Conservation (phyloP, 2,329 filamentous ascomycete genomes). For the Xylariaceae sp. region DNA sequence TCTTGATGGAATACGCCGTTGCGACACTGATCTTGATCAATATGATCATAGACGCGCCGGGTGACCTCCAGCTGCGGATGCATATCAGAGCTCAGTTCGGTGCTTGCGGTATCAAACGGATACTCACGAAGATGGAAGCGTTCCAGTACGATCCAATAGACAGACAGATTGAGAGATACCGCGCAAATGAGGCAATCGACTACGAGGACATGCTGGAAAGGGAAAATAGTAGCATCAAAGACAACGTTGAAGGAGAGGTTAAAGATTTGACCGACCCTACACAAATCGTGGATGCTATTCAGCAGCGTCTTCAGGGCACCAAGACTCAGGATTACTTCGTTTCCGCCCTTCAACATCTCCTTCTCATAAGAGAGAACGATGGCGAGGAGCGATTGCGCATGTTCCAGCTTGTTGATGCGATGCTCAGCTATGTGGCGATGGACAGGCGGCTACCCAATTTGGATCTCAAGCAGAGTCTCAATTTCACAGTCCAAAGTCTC, state of each 20-base stretch:
- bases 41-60: slow-evolving; percentile 88
- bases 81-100: slow-evolving; percentile 96
- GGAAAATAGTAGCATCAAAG: slow-evolving; percentile 86
- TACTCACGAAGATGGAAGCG: slow-evolving; percentile 93
- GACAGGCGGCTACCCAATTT: slow-evolving; percentile 91
- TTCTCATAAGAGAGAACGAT: slow-evolving; percentile 87
- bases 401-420: slow-evolving; percentile 98
- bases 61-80: slow-evolving; percentile 84
- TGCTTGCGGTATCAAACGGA: slow-evolving; percentile 89
- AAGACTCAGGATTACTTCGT: slow-evolving; percentile 93
- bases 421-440: slow-evolving; percentile 99
- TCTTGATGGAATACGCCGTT: slow-evolving; percentile 98
- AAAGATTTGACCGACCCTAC: slow-evolving; percentile 90
- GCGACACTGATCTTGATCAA: slow-evolving; percentile 93
- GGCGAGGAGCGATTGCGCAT: slow-evolving; percentile 88
- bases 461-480: slow-evolving; percentile 95
- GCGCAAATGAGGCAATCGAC: slow-evolving; percentile 92
- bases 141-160: slow-evolving; percentile 98
- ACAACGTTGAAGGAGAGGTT: slow-evolving; percentile 77
- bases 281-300: slow-evolving; percentile 93
- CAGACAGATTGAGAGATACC: slow-evolving; percentile 94
- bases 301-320: slow-evolving; percentile 75
- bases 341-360: slow-evolving; percentile 89
- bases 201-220: slow-evolving; percentile 95
- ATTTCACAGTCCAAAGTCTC: slow-evolving; percentile 93